Base-by-base conservation (phyloP, 805 yeast species). In the Hanseniaspora jakobsenii region DNA sequence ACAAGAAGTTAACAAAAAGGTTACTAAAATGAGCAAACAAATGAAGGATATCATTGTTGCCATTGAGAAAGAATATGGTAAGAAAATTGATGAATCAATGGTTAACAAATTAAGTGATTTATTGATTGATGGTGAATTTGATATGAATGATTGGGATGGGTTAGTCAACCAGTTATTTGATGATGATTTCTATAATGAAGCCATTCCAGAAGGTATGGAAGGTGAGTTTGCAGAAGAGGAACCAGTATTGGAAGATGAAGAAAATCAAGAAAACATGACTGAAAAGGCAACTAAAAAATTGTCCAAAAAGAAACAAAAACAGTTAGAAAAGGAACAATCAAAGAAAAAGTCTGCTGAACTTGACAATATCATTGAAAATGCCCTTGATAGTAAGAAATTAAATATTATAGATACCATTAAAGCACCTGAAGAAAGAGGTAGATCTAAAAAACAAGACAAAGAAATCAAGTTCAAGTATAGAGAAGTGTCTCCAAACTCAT, bases 401-500 rank as follows among this genome's bases (percentile, higher is more conserved):
- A 72, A 73, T 30, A 66, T 85, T 29, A 55, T 77, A 21, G 89
- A 81, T 24, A 84, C 81, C 53, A 75, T 80, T 6, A 81, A 76
- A 50, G 71, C 71, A 49, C 79, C 69, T 47, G 58, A 53, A 35
- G 74, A 70, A 51, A 60, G 66, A 50, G 74, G 83, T 40, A 77
- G 86, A 49, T 66, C 75, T 1, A 64, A 66, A 23, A 61, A 66
- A 7, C 61, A 61, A 34, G 69, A 60, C 4, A 24, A 38, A 26
- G 69, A 60, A 6, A 54, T 75, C 31, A 71, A 67, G 44, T 89
- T 91, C 70, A 78, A 77, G 54, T 91, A 91, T 59, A 74, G 96
- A 55, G 94, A 86, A 54, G 97, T 91, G 3, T 86, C 95, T 1
- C 96, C 98, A 7, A 97, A 91, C 55, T 66, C 86, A 8, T 91